phyloP scores from a whole-genome alignment of 495 filamentous ascomycete genomes.

The Aspergillus carlsbadensis region DNA sequence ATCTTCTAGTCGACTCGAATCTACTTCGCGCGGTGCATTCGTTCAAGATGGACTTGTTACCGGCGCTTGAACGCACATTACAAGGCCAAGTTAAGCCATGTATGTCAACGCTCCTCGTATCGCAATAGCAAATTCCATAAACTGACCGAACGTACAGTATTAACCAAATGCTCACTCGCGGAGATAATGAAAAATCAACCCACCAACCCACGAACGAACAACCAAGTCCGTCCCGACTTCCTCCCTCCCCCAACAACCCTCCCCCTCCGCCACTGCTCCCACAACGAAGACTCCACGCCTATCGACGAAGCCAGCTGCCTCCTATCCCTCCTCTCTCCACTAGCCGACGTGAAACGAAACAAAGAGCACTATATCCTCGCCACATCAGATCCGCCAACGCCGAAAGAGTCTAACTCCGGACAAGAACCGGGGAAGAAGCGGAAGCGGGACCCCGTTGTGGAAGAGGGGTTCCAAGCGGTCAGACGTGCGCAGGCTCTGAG shows the following conservation, averaged over 20 bases:
- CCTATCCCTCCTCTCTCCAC: constrained; percentile 72
- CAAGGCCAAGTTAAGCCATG: constrained; percentile 83
- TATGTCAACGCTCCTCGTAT: constrained; percentile 35
- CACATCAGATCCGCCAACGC: constrained; percentile 48
- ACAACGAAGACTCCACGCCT: constrained; percentile 77
- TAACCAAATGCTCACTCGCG: constrained; percentile 59
- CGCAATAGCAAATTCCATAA: neutral
- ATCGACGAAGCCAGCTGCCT: constrained; percentile 78
- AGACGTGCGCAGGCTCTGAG: constrained; percentile 37
- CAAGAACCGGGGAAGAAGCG: constrained; percentile 35
- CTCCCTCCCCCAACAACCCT: constrained; percentile 52
- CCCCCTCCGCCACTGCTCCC: constrained; percentile 85
- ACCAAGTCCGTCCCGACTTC: constrained; percentile 38
- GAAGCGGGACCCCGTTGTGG: constrained; percentile 19
- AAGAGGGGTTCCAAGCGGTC: constrained; percentile 21
- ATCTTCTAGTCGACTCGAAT: constrained; percentile 66
- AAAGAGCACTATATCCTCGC: constrained; percentile 91
- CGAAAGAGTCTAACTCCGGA: constrained; percentile 26
- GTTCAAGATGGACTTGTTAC: constrained; percentile 80
- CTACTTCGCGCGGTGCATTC: constrained; percentile 69
- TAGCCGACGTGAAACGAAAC: constrained; percentile 59
- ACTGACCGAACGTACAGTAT: constrained; percentile 38
- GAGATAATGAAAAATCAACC: constrained; percentile 46
- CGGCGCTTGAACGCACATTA: constrained; percentile 68
- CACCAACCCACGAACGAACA: constrained; percentile 45